phyloP scores from a whole-genome alignment of 2,329 filamentous ascomycete genomes.

The Tolypocladium capitatum region DNA sequence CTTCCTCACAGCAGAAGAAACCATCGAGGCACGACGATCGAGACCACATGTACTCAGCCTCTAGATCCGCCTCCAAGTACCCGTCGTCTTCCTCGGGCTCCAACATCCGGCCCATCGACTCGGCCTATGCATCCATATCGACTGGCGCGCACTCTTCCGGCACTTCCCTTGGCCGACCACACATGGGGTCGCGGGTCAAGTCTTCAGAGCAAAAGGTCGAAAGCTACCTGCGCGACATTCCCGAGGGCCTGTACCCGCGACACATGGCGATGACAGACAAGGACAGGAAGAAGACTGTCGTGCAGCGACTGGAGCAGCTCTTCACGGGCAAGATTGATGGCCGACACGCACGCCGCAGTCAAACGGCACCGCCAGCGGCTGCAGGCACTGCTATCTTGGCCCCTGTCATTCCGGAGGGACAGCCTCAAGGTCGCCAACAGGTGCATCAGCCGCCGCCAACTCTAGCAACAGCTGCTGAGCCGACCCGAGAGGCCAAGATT shows the following conservation, averaged over 20 bases:
- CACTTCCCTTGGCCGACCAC: constrained; percentile 23
- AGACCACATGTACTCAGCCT: constrained; percentile 25
- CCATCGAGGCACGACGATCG: constrained; percentile 24
- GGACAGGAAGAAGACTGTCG: constrained; percentile 64
- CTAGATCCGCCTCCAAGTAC: constrained; percentile 34
- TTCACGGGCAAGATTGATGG: constrained; percentile 58
- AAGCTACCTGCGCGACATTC: constrained; percentile 59
- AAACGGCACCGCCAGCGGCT: constrained; percentile 8
- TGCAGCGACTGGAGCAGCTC: constrained; percentile 63
- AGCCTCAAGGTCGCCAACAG: constrained; percentile 14
- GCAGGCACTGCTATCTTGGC: constrained; percentile 3
- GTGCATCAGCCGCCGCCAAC: constrained; percentile 22
- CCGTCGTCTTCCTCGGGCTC: constrained; percentile 39
- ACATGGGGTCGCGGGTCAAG: constrained; percentile 20
- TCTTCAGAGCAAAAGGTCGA: constrained; percentile 49
- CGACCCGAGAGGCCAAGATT: constrained; percentile 36
- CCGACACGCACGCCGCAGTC: constrained; percentile 20
- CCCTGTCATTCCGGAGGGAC: constrained; percentile 14
- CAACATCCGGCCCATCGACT: constrained; percentile 41
- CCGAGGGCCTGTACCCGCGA: constrained; percentile 51
- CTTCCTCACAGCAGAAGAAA: constrained; percentile 28
- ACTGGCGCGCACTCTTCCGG: constrained; percentile 32
- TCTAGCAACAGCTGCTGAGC: constrained; percentile 14
- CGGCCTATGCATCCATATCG: constrained; percentile 58
- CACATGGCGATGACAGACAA: constrained; percentile 53